Base-by-base conservation (phyloP, 148 eudicot species). In the Oxyria digyna region DNA sequence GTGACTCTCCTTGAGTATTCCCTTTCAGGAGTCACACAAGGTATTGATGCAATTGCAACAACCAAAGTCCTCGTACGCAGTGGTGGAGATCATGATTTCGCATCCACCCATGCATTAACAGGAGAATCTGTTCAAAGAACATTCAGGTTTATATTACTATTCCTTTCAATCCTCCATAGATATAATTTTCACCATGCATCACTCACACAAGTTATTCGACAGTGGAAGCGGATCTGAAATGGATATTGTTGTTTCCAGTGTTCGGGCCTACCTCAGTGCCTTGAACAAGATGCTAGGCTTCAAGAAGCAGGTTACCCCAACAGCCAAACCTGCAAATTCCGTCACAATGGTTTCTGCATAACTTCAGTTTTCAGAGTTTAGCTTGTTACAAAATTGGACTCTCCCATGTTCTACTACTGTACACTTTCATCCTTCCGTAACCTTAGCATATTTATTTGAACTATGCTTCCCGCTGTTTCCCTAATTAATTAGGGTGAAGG, bases 201-300 rank as follows among this genome's bases (percentile, higher is more conserved):
- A 38, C 41, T 38, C 41, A 8, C 41, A 1, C 41, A 38, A 38
- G 38, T 52, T 21, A 26, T 1, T 64, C 17, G 52, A 38, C 88
- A 93, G 98, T 81, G 98, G 91, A 77, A 93, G 95, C 55, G 96
- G 90, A 37, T 86, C 96, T 52, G 91, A 84, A 71, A 79, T 89
- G 87, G 98, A 93, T 74, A 78, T 93, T 15, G 95, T 93, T 4
- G 87, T 93, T 42, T 87, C 98, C 9, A 93, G 98, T 64, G 94
- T 93, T 67, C 87, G 90, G 71, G 98, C 96, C 27, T 93, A 87
- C 69, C 75, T 89, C 35, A 87, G 90, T 78, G 95, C 98, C 32
- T 55, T 93, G 40, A 93, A 93, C 85, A 93, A 89, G 87, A 81
- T 89, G 88, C 54, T 93, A 64, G 94, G 91, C 29, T 79, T 76